phyloP scores from a whole-genome alignment of 176 grass and related monocot species.

The Tuctoria greenei region DNA sequence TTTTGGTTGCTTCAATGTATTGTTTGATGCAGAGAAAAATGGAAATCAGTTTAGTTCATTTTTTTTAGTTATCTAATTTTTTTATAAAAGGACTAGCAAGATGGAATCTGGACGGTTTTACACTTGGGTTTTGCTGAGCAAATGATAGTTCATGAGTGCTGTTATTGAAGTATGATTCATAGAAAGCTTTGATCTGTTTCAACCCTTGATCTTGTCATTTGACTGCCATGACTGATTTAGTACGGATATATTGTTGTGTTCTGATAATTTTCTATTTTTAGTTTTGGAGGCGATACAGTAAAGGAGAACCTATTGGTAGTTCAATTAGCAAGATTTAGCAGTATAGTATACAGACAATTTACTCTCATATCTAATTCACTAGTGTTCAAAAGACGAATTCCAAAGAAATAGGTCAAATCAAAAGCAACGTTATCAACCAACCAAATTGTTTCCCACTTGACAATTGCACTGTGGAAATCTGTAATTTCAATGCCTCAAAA shows the following conservation, averaged over 20 bases:
- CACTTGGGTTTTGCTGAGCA: not conserved
- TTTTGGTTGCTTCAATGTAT: not conserved
- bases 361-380: not conserved
- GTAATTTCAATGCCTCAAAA: not conserved
- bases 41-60: not conserved
- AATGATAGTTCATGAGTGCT: not conserved
- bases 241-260: too few relatives aligned
- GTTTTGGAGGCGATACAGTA: not conserved
- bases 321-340: not conserved
- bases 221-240: too few relatives aligned
- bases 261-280: too few relatives aligned
- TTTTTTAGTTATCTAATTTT: not conserved
- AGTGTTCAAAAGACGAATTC: not conserved
- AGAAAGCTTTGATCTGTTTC: too few relatives aligned
- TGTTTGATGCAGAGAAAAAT: not conserved
- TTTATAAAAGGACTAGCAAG: not conserved
- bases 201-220: too few relatives aligned
- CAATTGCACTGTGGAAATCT: not conserved
- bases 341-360: not conserved
- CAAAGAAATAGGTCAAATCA: not conserved
- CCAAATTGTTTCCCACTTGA: not conserved
- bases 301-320: not conserved
- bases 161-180: too few relatives aligned
- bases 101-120: constrained; percentile 5
- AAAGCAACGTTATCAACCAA: not conserved